phyloP scores from a whole-genome alignment of 768 basidiomycete genomes.

The Ramaria sp. region DNA sequence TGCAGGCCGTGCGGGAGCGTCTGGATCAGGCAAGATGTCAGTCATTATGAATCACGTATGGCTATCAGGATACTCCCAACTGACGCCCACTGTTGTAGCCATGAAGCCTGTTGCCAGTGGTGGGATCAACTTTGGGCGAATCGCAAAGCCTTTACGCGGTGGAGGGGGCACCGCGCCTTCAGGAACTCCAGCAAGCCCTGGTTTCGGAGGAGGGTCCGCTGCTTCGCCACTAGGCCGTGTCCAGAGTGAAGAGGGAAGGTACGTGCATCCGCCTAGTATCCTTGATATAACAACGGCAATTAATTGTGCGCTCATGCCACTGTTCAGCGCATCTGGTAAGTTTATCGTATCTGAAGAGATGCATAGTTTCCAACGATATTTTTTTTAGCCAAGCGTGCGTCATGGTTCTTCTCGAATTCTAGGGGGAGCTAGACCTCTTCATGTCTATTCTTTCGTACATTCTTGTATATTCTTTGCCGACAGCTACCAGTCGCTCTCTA shows the following conservation, averaged over 20 bases:
- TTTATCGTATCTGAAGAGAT: slow-evolving; percentile 14
- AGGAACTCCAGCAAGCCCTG: slow-evolving; percentile 27
- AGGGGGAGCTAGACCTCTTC: slow-evolving; percentile 20
- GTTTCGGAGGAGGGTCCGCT: slow-evolving; percentile 32
- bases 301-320: slow-evolving; percentile 9
- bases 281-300: slow-evolving; percentile 10
- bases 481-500: slow-evolving; percentile 6
- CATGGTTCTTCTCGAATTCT: slow-evolving; percentile 62
- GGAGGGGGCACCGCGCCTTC: slow-evolving; percentile 57
- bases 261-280: slow-evolving; percentile 12
- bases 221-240: slow-evolving; percentile 53
- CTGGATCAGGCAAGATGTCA: slow-evolving; percentile 87
- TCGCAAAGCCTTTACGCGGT: slow-evolving; percentile 93
- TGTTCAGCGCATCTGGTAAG: slow-evolving; percentile 18
- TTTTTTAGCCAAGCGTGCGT: slow-evolving; percentile 69
- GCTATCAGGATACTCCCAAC: not conserved
- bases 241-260: slow-evolving; percentile 67
- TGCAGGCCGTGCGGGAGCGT: slow-evolving; percentile 85
- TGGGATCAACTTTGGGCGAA: slow-evolving; percentile 79
- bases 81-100: slow-evolving; percentile 32
- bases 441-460: slow-evolving; percentile 20
- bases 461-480: slow-evolving; percentile 6
- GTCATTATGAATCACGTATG: slow-evolving; percentile 15
- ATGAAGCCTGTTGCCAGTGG: slow-evolving; percentile 67
- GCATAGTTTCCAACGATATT: slow-evolving; percentile 3